Evolutionary conservation across 139 green algal genomes (phyloP), one percentile per base, ranked within the genome.

Genomic region (Tetraselmis chui): DNA sequence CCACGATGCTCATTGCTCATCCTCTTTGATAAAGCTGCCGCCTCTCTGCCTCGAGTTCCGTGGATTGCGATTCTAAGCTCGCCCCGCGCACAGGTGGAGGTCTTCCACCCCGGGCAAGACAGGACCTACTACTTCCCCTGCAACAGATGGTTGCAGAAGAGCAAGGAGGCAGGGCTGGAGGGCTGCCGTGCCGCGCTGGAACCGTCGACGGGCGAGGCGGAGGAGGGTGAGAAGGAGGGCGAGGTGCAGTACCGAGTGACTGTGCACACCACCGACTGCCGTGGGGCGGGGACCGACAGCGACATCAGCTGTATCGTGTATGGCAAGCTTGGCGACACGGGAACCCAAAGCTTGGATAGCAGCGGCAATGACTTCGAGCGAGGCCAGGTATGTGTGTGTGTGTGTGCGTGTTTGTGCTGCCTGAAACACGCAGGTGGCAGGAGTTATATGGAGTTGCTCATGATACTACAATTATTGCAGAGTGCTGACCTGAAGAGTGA

Each of bases 401-500:
- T 86, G 59, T 67, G 87, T 1, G 88, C 90, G 85, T 86, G 59
- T 1, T 92, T 86, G 80, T 90, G 90, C 76, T 79, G 90, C 76
- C 79, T 58, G 80, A 80, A 82, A 29, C 30, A 78, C 24, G 18
- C 23, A 25, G 29, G 28, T 79, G 23, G 26, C 24, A 79, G 29
- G 11, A 79, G 27, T 75, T 30, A 78, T 28, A 26, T 77, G 29
- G 32, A 76, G 27, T 28, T 59, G 77, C 59, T 76, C 26, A 59
- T 31, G 30, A 75, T 75, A 23, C 28, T 75, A 31, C 59, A 45
- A 58, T 22, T 78, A 28, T 29, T 2, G 22, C 80, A 31, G 0
- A 80, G 28, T 77, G 88, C 84, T 86, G 80, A 0, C 83, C 83
- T 0, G 88, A 92, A 30, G 86, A 90, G 76, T 86, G 88, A 26